Evolutionary conservation across 2,329 filamentous ascomycete species (phyloP).

Genomic region (Mycocentrospora acerina): DNA sequence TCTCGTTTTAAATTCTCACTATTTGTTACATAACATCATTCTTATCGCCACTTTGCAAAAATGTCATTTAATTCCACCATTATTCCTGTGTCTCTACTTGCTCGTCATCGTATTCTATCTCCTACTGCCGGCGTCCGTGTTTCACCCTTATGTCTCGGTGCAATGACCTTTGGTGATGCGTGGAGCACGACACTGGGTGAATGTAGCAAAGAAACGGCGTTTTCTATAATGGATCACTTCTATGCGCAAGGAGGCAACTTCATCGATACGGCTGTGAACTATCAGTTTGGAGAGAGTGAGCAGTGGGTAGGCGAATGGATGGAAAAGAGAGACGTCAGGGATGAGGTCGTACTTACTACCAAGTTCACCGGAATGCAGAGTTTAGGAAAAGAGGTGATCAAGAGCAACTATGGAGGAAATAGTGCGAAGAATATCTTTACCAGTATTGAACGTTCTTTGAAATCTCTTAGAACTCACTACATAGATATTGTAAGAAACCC

Average conservation of each 20-base stretch:
- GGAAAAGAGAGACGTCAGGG: slow-evolving; percentile 37
- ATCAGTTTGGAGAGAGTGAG: slow-evolving; percentile 45
- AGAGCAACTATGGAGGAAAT: slow-evolving; percentile 26
- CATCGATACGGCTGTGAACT: slow-evolving; percentile 61
- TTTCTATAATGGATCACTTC: slow-evolving; percentile 67
- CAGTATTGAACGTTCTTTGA: slow-evolving; percentile 19
- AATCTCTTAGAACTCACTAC: slow-evolving; percentile 58
- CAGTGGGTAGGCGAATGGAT: slow-evolving; percentile 49
- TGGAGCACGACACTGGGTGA: slow-evolving; percentile 43
- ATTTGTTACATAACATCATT: not conserved
- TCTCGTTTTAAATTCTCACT: not conserved
- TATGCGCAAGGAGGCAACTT: slow-evolving; percentile 70
- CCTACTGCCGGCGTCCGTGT: slow-evolving; percentile 53
- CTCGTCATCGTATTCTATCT: slow-evolving; percentile 52
- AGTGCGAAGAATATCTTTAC: slow-evolving; percentile 27
- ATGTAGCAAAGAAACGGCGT: slow-evolving; percentile 64
- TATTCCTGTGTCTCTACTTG: slow-evolving; percentile 39
- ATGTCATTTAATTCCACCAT: slow-evolving; percentile 9
- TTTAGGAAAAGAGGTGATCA: slow-evolving; percentile 14
- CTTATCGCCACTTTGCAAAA: not conserved
- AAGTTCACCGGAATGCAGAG: slow-evolving; percentile 30
- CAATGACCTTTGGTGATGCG: slow-evolving; percentile 53
- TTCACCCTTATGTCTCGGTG: slow-evolving; percentile 52
- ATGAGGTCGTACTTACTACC: slow-evolving; percentile 46
- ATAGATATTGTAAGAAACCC: slow-evolving; percentile 53